Conservation (phyloP, 305 asterid species). For the Plantago lanceolata region DNA sequence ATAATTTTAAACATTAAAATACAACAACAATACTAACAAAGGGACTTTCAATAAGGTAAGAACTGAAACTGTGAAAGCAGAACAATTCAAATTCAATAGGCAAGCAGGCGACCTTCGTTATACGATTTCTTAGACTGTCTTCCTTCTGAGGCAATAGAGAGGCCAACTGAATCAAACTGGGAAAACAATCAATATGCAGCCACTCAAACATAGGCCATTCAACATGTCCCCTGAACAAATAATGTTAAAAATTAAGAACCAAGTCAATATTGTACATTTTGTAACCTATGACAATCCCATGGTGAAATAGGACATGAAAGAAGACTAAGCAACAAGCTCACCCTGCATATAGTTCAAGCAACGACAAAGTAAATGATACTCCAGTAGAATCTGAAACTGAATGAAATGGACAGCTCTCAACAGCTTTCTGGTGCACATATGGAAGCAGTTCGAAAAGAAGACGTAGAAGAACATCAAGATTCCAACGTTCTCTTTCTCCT, state of each 20-base stretch:
- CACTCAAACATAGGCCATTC: conserved; percentile 94
- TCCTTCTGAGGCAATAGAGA: conserved; percentile 91
- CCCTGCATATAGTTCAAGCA: conserved; percentile 79
- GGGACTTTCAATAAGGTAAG: neutral
- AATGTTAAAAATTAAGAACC: conserved; percentile 24
- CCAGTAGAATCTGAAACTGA: conserved; percentile 50
- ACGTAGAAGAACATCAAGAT: conserved; percentile 78
- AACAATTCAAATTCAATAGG: conserved; percentile 23
- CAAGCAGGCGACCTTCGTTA: conserved; percentile 54
- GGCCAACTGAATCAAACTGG: conserved; percentile 76
- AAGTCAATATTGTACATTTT: conserved; percentile 22
- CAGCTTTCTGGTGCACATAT: conserved; percentile 58
- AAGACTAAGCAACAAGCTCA: conserved; percentile 33
- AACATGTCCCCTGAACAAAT: conserved; percentile 60
- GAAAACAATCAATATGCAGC: conserved; percentile 82
- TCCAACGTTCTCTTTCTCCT: conserved; percentile 99
- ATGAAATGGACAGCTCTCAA: conserved; percentile 77
- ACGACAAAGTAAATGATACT: conserved; percentile 42
- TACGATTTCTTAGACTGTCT: conserved; percentile 75
- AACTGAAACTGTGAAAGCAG: neutral
- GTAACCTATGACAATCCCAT: conserved; percentile 15
- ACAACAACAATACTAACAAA: conserved; percentile 12
- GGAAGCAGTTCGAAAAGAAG: conserved; percentile 74
- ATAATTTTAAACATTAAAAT: neutral
- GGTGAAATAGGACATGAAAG: conserved; percentile 15